phyloP scores from a whole-genome alignment of 805 yeast genomes.

The Candida patagonica region DNA sequence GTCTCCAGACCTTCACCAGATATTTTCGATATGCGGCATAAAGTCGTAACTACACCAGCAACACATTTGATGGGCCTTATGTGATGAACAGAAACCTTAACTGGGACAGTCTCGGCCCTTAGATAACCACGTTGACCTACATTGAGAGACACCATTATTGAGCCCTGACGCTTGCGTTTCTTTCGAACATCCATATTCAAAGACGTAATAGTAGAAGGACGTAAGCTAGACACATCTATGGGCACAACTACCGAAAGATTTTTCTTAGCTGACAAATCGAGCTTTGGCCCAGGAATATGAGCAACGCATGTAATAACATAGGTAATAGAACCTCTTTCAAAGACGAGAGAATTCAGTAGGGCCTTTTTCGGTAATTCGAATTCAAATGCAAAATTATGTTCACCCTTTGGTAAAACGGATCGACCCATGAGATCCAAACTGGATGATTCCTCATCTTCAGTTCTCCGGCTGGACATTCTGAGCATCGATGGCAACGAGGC shows the following conservation, averaged over 20 bases:
- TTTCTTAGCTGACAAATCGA: slow-evolving; percentile 21
- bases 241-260: slow-evolving; percentile 58
- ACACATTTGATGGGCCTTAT: slow-evolving; percentile 59
- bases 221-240: slow-evolving; percentile 57
- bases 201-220: slow-evolving; percentile 57
- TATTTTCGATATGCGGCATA: slow-evolving; percentile 64
- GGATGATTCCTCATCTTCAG: not conserved
- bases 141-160: slow-evolving; percentile 33
- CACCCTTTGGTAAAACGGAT: slow-evolving; percentile 37
- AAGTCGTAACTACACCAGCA: slow-evolving; percentile 67
- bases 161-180: slow-evolving; percentile 31
- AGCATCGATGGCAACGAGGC: not conserved
- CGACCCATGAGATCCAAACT: not conserved
- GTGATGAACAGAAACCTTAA: slow-evolving; percentile 58
- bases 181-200: slow-evolving; percentile 48
- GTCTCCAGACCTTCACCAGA: slow-evolving; percentile 47
- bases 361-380: slow-evolving; percentile 70
- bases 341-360: slow-evolving; percentile 64
- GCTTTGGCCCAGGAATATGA: slow-evolving; percentile 18
- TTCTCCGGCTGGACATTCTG: not conserved
- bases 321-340: slow-evolving; percentile 76
- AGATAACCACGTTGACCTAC: slow-evolving; percentile 59
- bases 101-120: slow-evolving; percentile 72
- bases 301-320: slow-evolving; percentile 47
- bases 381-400: slow-evolving; percentile 79